Base-by-base conservation (phyloP, 345 rosid species). In the Nasturtium officinale region DNA sequence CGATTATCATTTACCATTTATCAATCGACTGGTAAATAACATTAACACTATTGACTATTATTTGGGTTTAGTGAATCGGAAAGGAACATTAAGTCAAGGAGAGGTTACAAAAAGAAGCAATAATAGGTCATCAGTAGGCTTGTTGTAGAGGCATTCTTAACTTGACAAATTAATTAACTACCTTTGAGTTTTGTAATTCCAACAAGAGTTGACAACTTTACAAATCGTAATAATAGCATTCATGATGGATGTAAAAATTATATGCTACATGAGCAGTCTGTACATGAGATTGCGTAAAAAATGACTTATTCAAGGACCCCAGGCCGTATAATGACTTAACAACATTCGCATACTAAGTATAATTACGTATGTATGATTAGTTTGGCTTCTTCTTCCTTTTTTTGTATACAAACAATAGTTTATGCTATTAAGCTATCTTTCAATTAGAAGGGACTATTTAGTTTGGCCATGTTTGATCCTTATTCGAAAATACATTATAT, bases 161-260 rank as follows among this genome's bases (percentile, higher is more conserved):
- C 61, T 53, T 69, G 71, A 77, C 67, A 55, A 64, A 70, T 29
- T 63, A 76, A 76, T 38, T 63, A 76, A 76, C 80, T 28, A 76
- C 79, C 70, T 32, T 29, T 30, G 37, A 16, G 11, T 28, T 65
- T 55, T 54, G 11, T 46, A 17, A 69, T 45, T 45, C 28, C 47
- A 68, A n/a, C 60, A 60, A 76, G 57, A 68, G 70, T 69, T 76
- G 75, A 69, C 79, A n/a, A n/a, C n/a, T n/a, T n/a, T n/a, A n/a
- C n/a, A 7, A 16, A 17, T 54, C n/a, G 72, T 45, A 43, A 52
- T 68, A 61, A 69, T 53, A 60, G 61, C 56, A 53, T 9, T 61
- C 78, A 74, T 65, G 60, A 66, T 48, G 53, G 30, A 47, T 66
- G 45, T 28, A 47, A 9, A 65, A 46, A 26, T 73, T 67, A 43